A percentile compares a stretch with the other conserved stretches of the same genome.
phyloP scores from a whole-genome alignment of 192 early-diverging fungal genomes.

The Backusella westeae region DNA sequence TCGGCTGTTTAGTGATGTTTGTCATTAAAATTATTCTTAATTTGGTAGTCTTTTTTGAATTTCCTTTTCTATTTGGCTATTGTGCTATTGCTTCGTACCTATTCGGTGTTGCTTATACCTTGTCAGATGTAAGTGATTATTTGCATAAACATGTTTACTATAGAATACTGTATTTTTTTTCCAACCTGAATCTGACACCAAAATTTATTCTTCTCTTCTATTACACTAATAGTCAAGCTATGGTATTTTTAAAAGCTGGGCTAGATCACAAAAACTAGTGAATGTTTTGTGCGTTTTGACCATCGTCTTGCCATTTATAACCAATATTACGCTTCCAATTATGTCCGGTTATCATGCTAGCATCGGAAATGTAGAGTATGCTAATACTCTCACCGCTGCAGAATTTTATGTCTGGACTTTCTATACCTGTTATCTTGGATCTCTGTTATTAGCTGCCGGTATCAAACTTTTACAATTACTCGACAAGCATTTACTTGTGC shows the following conservation, averaged over 20 bases:
- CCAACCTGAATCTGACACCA: not conserved
- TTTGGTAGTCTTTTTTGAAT: conserved; percentile 1
- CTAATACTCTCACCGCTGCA: not conserved
- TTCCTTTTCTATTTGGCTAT: conserved; percentile 11
- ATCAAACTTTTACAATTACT: not conserved
- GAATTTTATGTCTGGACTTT: not conserved
- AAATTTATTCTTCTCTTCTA: not conserved
- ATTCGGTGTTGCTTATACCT: conserved; percentile 9
- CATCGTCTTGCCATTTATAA: not conserved
- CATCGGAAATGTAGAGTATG: not conserved
- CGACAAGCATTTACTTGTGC: not conserved
- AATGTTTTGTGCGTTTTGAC: not conserved
- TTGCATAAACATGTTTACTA: not conserved
- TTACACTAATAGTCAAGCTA: not conserved
- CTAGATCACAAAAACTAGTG: not conserved
- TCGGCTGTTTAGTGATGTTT: not conserved
- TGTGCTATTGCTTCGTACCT: conserved; percentile 2
- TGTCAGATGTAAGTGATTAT: conserved; percentile 1
- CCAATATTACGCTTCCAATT: not conserved
- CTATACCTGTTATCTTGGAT: not conserved
- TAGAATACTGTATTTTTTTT: not conserved
- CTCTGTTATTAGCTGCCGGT: not conserved
- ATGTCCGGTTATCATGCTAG: not conserved
- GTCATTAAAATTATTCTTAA: not conserved
- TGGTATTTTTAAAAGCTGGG: not conserved